Base-by-base conservation (phyloP, 805 yeast species). In the Scheffersomyces ergatensis region DNA sequence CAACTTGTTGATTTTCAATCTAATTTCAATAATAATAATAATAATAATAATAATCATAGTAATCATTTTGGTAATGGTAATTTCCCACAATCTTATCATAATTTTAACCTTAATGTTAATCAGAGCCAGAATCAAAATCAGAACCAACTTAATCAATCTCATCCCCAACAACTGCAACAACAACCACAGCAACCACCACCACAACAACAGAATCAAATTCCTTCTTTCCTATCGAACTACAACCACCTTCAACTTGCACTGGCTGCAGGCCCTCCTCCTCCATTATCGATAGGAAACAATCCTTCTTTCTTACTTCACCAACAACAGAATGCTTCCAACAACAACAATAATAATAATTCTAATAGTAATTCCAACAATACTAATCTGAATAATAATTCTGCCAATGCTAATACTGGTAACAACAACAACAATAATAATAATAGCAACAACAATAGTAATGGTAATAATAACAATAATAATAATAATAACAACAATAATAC, bases 11-110 rank as follows among this genome's bases (percentile, higher is more conserved):
- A 64, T 29, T 58, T 55, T 41, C 43, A 39, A 65, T 61, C 38
- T 64, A 67, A 39, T 56, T 82, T 38, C 88, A 83, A 21, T 21
- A 21, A 21, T 21, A 21, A 21, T 21, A 21, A 31, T 14, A n/a
- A 33, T 20, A 24, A 21, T n/a, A 21, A 21, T 21, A 21, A 21
- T 21, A 21, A 21, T 21, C 6, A 21, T 21, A 21, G 9, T 21
- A 21, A 21, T 21, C 24, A 21, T 7, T 9, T 7, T 21, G 9
- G 24, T 6, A 9, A 21, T 21, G 9, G 15, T 34, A 7, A 14
- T 34, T 34, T n/a, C 36, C 29, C 29, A 9, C 29, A 7, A 6
- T 16, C 36, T 18, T 19, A 32, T 5, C 26, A 27, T 18, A 14
- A 26, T 26, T 26, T 11, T 26, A 26, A 26, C 13, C 13, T 26